These are phyloP conservation scores for Hippophae rhamnoides DNA, from an alignment of 306 rosid genomes.

Conservation along the genomic window DNA sequence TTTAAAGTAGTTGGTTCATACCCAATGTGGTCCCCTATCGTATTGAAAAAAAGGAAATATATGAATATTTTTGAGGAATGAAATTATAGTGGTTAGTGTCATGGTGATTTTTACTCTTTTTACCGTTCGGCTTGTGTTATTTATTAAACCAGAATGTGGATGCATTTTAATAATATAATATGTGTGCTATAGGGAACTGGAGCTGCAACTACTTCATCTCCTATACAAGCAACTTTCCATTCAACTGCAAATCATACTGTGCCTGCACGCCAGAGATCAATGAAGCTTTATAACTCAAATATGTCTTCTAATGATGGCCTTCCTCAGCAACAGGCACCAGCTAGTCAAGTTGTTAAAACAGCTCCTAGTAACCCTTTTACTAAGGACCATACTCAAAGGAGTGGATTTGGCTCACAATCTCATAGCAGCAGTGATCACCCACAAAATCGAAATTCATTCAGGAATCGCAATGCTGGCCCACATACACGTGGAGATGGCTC, in stretches of 20 bases:
- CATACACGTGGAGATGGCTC: conserved; percentile 66
- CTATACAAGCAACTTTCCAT: conserved; percentile 29
- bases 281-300: conserved; percentile 36
- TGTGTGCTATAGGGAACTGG: conserved; percentile 45
- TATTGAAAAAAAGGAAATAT: too few relatives aligned
- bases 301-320: conserved; percentile 43
- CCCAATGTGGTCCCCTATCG: too few relatives aligned
- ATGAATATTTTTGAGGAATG: too few relatives aligned
- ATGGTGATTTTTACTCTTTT: background rate
- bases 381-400: conserved; percentile 49
- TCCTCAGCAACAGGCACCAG: conserved; percentile 33
- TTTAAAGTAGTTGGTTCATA: too few relatives aligned
- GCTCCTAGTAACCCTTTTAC: conserved; percentile 35
- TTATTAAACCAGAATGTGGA: conserved; percentile 9
- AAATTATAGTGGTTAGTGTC: background rate
- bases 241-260: conserved; percentile 30
- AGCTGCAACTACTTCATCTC: conserved; percentile 31
- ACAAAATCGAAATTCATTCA: conserved; percentile 45
- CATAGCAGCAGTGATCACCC: conserved; percentile 45
- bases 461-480: conserved; percentile 47
- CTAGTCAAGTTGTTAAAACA: conserved; percentile 28
- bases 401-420: conserved; percentile 37
- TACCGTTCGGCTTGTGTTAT: background rate
- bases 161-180: conserved; percentile 21
- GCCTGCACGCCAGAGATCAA: conserved; percentile 33